phyloP scores from a whole-genome alignment of 192 early-diverging fungal genomes.

The Mortierella alpina region DNA sequence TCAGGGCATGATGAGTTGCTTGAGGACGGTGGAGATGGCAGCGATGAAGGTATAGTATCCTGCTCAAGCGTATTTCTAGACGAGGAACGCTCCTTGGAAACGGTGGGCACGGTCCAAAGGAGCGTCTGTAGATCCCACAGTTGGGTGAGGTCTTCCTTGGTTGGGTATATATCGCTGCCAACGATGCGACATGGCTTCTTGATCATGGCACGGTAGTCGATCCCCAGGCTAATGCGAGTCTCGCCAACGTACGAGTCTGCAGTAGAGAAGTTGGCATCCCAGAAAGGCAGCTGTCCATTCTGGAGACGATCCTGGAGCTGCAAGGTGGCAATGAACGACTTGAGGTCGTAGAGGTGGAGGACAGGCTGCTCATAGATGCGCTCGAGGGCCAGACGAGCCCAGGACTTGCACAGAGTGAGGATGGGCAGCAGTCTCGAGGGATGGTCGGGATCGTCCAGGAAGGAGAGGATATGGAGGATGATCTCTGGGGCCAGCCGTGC shows the following conservation, averaged over 20 bases:
- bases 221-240: neutral
- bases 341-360: conserved; percentile 2
- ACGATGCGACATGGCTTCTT: conserved; percentile 47
- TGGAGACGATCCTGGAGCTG: conserved; percentile 29
- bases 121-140: conserved; percentile 40
- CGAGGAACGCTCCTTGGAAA: neutral
- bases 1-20: neutral
- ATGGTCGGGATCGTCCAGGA: conserved; percentile 5
- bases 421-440: conserved; percentile 26
- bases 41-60: neutral
- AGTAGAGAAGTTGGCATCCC: conserved; percentile 7
- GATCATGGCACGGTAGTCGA: conserved; percentile 38
- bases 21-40: conserved; percentile 7
- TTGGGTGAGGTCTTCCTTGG: conserved; percentile 32
- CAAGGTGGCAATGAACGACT: conserved; percentile 10
- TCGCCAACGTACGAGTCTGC: neutral
- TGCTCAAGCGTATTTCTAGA: neutral
- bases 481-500: conserved; percentile 33
- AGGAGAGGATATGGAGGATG: conserved; percentile 40
- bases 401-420: conserved; percentile 39
- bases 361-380: conserved; percentile 40
- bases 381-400: conserved; percentile 36
- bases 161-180: neutral
- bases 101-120: conserved; percentile 29
- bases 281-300: conserved; percentile 19